Evolutionary conservation across 2,329 filamentous ascomycete genomes (phyloP).

Genomic region (Graphilbum sp.): DNA sequence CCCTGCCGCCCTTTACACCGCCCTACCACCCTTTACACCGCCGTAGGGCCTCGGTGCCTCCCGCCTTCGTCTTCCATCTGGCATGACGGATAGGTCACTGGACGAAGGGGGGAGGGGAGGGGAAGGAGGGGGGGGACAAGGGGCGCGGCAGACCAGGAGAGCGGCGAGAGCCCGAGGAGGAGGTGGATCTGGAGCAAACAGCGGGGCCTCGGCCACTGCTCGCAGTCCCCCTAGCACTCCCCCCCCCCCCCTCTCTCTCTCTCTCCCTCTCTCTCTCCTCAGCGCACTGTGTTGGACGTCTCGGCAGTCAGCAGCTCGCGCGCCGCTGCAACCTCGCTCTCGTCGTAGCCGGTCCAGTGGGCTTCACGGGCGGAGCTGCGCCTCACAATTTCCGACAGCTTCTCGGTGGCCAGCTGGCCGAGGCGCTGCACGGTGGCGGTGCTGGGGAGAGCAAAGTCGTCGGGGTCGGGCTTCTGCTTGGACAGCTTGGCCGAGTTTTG

Average conservation of each 20-base stretch:
- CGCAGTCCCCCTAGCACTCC: too few species aligned
- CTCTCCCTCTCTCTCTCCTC: too few species aligned
- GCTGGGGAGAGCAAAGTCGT: slow-evolving; percentile 37
- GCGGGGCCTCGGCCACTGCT: neutral
- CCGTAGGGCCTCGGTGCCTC: neutral
- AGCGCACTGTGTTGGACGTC: slow-evolving; percentile 26
- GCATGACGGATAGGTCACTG: slow-evolving; percentile 14
- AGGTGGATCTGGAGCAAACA: neutral
- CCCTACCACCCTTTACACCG: neutral
- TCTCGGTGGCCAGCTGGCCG: slow-evolving; percentile 55
- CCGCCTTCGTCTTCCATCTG: slow-evolving; percentile 9
- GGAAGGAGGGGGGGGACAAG: neutral
- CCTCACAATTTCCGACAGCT: slow-evolving; percentile 62
- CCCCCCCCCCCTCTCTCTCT: too few species aligned
- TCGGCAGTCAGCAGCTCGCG: slow-evolving; percentile 47
- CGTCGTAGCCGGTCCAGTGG: slow-evolving; percentile 57
- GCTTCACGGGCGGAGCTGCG: slow-evolving; percentile 41
- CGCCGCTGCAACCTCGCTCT: slow-evolving; percentile 55
- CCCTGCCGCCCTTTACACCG: neutral
- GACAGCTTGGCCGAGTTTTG: slow-evolving; percentile 23
- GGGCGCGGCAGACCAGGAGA: too few species aligned
- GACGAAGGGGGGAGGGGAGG: slow-evolving; percentile 2
- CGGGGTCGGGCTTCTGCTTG: slow-evolving; percentile 26
- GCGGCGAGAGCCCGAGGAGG: neutral
- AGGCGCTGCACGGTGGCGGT: slow-evolving; percentile 46